Percentiles rank a stretch among this genome's conserved stretches.
Evolutionary conservation across 2,329 filamentous ascomycete species (phyloP).

Genomic region (Decorospora gaudefroyi): DNA sequence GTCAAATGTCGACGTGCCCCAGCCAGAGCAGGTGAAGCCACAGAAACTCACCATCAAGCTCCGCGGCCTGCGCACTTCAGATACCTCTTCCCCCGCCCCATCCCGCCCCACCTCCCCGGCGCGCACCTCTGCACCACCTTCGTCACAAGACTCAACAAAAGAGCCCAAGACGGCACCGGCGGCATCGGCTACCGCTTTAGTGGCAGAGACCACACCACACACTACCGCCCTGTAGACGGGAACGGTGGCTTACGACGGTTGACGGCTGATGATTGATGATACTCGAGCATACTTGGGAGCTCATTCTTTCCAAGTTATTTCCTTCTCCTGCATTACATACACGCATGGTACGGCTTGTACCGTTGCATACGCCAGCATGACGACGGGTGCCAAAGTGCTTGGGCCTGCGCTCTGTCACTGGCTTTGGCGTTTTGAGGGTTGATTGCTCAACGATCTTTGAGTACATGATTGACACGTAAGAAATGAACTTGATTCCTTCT

Average conservation of each 20-base stretch:
- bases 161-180: constrained; percentile 1
- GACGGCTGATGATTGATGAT: constrained; percentile 27
- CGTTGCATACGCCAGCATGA: constrained; percentile 35
- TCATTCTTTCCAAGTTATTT: constrained; percentile 23
- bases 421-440: constrained; percentile 35
- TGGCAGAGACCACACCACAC: constrained; percentile 12
- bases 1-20: constrained; percentile 28
- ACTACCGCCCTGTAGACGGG: constrained; percentile 13
- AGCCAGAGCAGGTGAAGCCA: constrained; percentile 26
- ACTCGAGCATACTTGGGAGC: constrained; percentile 36
- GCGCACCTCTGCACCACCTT: constrained; percentile 11
- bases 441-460: constrained; percentile 6
- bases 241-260: constrained; percentile 13
- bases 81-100: constrained; percentile 24
- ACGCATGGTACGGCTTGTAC: constrained; percentile 30
- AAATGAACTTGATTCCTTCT: background rate
- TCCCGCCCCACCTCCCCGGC: constrained; percentile 27
- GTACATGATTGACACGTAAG: constrained; percentile 12
- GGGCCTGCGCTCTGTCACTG: constrained; percentile 36
- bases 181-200: constrained; percentile 1
- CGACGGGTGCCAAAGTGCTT: constrained; percentile 47
- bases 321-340: constrained; percentile 40
- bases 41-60: constrained; percentile 42
- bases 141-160: background rate
- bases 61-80: constrained; percentile 37